Evolutionary conservation across 2,329 filamentous ascomycete genomes (phyloP), one percentile per base, ranked within the genome.

Genomic region (Botrytis porri): DNA sequence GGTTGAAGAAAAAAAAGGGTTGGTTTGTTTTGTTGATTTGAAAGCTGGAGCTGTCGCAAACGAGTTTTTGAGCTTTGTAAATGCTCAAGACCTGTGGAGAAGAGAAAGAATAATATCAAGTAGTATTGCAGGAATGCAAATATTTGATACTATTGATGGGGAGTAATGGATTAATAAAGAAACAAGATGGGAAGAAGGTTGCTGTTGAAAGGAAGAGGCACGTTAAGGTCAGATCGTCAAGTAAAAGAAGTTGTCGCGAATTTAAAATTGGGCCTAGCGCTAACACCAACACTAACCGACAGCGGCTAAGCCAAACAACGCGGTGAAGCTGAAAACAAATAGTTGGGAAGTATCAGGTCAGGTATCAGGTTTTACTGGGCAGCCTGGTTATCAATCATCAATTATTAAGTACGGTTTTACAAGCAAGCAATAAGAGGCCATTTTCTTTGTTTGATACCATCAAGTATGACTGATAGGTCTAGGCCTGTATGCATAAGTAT

Each of bases 281-380:
- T 64, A 37, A 60, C n/a, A 48, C 74, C 73, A 75, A 72, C n/a
- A 48, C 74, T 74, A 75, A 72, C 70, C 37, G 29, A 72, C 14
- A 60, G 32, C 37, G 70, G 70, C 39, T 72, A 61, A 72, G 39
- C 51, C 9, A 25, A 22, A 69, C 43, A 69, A 57, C 54, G 48
- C 35, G 35, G 65, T 43, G 48, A 57, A 57, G 65, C 65, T 65
- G 63, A 48, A 64, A 64, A 57, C 29, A 25, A 45, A 64, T 63
- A 57, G n/a, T n/a, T n/a, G n/a, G n/a, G n/a, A n/a, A n/a, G n/a
- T n/a, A n/a, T n/a, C n/a, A n/a, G n/a, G n/a, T n/a, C n/a, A 51
- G 22, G 48, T 51, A 51, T 51, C 48, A 51, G 48, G 25, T 51
- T 25, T 51, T n/a, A 51, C 45, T 20, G 20, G 20, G 43, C 43